Evolutionary conservation across 2,329 filamentous ascomycete species (phyloP).

Genomic region (Xylariales sp.): DNA sequence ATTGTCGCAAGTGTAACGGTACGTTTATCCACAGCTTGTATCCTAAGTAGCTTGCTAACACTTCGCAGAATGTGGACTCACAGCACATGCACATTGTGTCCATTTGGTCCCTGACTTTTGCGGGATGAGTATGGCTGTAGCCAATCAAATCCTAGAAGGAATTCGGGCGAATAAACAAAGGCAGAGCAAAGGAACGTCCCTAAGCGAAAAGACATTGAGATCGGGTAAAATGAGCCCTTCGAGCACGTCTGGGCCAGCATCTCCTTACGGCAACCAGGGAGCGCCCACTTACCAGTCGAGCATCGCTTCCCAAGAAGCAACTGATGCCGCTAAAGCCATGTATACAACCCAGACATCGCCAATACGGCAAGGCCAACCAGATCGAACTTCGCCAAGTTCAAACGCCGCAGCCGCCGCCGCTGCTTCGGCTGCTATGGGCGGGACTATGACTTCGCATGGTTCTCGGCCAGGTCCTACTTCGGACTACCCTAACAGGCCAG

Average conservation of each 20-base stretch:
- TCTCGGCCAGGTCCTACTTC: conserved; percentile 44
- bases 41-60: conserved; percentile 44
- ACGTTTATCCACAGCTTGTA: conserved; percentile 50
- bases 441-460: conserved; percentile 54
- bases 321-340: conserved; percentile 73
- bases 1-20: conserved; percentile 91
- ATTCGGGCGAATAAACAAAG: conserved; percentile 83
- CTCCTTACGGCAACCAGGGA: conserved; percentile 45
- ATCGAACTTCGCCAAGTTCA: conserved; percentile 64
- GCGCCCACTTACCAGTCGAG: conserved; percentile 48
- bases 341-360: conserved; percentile 66
- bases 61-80: conserved; percentile 83
- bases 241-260: conserved; percentile 49
- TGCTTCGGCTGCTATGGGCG: conserved; percentile 68
- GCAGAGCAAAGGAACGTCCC: conserved; percentile 66
- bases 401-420: conserved; percentile 67
- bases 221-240: conserved; percentile 59
- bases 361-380: conserved; percentile 62
- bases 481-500: conserved; percentile 52
- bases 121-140: conserved; percentile 98
- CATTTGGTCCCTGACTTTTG: conserved; percentile 99
- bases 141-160: conserved; percentile 91
- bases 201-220: conserved; percentile 76
- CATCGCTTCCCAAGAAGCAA: conserved; percentile 63
- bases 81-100: conserved; percentile 89